Evolutionary conservation across 2,329 filamentous ascomycete genomes (phyloP).

Genomic region (Diaporthe destruens): DNA sequence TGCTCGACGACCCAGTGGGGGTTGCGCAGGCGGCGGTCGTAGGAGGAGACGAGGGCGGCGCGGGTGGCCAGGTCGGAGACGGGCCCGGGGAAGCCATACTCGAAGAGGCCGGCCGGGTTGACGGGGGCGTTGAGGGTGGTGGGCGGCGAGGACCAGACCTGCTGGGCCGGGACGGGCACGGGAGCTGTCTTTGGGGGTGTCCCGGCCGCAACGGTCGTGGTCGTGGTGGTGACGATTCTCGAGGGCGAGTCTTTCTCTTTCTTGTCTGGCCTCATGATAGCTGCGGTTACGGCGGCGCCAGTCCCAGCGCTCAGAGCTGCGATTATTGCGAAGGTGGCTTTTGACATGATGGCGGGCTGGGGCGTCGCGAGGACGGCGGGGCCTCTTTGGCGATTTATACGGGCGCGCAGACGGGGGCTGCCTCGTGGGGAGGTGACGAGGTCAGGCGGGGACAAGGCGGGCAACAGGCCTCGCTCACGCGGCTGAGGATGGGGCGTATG

Average conservation of each 20-base stretch:
- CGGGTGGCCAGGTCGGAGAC: constrained; percentile 84
- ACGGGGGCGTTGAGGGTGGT: constrained; percentile 63
- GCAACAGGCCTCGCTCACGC: constrained; percentile 39
- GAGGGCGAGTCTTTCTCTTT: constrained; percentile 55
- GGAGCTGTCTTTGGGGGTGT: constrained; percentile 49
- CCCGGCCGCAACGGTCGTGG: constrained; percentile 50
- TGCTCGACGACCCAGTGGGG: constrained; percentile 96
- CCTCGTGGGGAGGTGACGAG: constrained; percentile 25
- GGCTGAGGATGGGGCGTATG: constrained; percentile 34
- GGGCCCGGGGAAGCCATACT: constrained; percentile 94
- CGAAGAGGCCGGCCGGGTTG: constrained; percentile 81
- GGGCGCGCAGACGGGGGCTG: not conserved
- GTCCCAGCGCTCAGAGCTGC: constrained; percentile 82
- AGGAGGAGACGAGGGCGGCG: constrained; percentile 84
- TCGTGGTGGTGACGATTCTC: constrained; percentile 50
- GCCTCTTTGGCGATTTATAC: constrained; percentile 39
- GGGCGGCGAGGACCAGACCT: constrained; percentile 58
- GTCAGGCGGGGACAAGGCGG: constrained; percentile 40
- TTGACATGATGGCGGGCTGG: constrained; percentile 73
- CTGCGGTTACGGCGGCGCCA: constrained; percentile 79
- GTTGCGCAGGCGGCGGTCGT: constrained; percentile 91
- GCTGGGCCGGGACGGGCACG: constrained; percentile 68
- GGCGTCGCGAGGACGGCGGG: constrained; percentile 18
- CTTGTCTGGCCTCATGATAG: constrained; percentile 65
- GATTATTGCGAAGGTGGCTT: constrained; percentile 80